Evolutionary conservation across 805 yeast genomes (phyloP), one percentile per base, ranked within the genome.

Genomic region (Saccharomycopsis selenospora): DNA sequence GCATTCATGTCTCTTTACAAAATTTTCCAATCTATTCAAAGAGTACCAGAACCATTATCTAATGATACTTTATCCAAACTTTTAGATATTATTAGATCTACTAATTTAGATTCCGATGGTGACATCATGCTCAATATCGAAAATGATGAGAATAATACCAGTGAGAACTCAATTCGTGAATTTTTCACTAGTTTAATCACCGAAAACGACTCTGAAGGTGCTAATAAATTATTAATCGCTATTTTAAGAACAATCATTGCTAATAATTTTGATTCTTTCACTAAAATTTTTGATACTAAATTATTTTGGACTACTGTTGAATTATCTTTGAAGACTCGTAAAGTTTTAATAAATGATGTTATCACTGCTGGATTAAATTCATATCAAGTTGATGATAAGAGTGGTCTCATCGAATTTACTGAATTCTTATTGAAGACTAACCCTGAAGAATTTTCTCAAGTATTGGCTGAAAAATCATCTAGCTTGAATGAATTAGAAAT

Each of bases 401-500:
- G 70, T 5, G 59, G 61, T 27, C 59, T 71, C 38, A 63, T 65
- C 13, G 61, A 59, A n/a, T 48, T 72, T 36, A 68, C 72, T 46
- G 75, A 70, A 51, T 66, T 62, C 50, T 62, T 69, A 40, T 56
- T 70, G 29, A 57, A 59, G 4, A 56, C 58, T 3, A 61, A 74
- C 46, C 66, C 70, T 51, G 66, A 61, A 2, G 51, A 68, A 18
- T 69, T 78, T 40, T 36, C 68, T n/a, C 55, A 61, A n/a, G 64
- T 67, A 23, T 58, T 78, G 44, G 54, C 59, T 2, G 61, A 36
- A 27, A 40, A 46, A 7, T 11, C 70, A 2, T 47, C 64, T 20
- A 60, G 65, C 17, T 47, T 72, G 18, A 57, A 73, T 25, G 55
- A 69, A 3, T 66, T 82, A 25, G 90, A 82, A 66, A 75, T 88